Conservation (phyloP, 768 basidiomycete species). For the Xerocomus spinulosus region DNA sequence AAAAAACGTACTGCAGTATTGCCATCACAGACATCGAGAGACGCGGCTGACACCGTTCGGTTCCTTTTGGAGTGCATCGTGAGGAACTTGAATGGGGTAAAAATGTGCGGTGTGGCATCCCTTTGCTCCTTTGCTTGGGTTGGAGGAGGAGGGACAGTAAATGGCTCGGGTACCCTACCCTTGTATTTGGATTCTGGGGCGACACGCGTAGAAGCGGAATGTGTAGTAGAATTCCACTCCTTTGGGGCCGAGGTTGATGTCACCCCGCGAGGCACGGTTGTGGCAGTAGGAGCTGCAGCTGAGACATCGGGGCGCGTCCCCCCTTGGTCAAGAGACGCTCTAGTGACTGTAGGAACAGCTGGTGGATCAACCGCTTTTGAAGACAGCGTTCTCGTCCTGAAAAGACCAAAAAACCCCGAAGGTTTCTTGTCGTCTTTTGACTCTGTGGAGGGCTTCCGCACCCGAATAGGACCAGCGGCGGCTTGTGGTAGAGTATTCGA, state of each 20-base stretch:
- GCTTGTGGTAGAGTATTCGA: conserved; percentile 5
- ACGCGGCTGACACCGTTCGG: conserved; percentile 67
- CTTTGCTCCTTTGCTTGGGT: conserved; percentile 35
- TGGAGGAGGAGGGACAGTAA: conserved; percentile 26
- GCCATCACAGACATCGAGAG: conserved; percentile 74
- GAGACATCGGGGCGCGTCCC: conserved; percentile 10
- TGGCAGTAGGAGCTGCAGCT: neutral
- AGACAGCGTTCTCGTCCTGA: conserved; percentile 30
- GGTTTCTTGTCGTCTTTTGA: conserved; percentile 32
- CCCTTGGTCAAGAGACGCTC: conserved; percentile 20
- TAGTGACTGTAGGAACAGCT: conserved; percentile 17
- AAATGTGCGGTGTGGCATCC: conserved; percentile 43
- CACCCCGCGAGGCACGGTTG: conserved; percentile 13
- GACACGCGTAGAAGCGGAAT: conserved; percentile 5
- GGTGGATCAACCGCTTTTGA: conserved; percentile 26
- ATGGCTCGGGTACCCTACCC: conserved; percentile 21
- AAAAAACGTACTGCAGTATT: conserved; percentile 58
- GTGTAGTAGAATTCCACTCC: conserved; percentile 9
- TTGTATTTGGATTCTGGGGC: conserved; percentile 16
- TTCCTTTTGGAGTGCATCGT: conserved; percentile 46
- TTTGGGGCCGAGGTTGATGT: conserved; percentile 13
- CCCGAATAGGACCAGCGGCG: conserved; percentile 15
- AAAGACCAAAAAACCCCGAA: conserved; percentile 27
- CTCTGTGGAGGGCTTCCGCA: conserved; percentile 27
- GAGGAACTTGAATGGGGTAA: conserved; percentile 62